These are phyloP conservation scores for Eutypa lata DNA, from an alignment of 2,329 filamentous ascomycete species.

Conservation along the genomic window DNA sequence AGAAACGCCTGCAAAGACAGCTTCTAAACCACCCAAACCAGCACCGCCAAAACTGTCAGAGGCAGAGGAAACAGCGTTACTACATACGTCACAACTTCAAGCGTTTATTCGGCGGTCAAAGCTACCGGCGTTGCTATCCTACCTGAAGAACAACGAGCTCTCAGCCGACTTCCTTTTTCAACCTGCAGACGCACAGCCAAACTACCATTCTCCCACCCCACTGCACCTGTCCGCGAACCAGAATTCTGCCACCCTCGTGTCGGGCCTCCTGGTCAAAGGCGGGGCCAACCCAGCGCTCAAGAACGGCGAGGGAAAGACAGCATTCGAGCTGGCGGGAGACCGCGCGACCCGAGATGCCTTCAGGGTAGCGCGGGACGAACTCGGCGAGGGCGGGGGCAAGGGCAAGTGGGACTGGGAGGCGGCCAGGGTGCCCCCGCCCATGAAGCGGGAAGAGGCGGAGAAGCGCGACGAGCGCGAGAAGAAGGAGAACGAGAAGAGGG, in stretches of 20 bases:
- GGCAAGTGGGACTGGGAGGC: slow-evolving; percentile 72
- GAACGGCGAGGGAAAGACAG: slow-evolving; percentile 75
- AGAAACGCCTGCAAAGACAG: slow-evolving; percentile 35
- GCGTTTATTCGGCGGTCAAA: slow-evolving; percentile 87
- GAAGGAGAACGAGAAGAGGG: slow-evolving; percentile 63
- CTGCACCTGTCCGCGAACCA: slow-evolving; percentile 83
- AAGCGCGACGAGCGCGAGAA: slow-evolving; percentile 67
- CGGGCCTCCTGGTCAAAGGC: slow-evolving; percentile 71
- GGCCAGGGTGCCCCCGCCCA: slow-evolving; percentile 66
- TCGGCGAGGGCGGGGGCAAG: slow-evolving; percentile 75
- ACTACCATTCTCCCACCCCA: slow-evolving; percentile 77
- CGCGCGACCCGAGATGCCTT: slow-evolving; percentile 86
- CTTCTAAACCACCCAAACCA: slow-evolving; percentile 46
- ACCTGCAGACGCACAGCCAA: slow-evolving; percentile 61
- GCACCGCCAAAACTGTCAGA: slow-evolving; percentile 67
- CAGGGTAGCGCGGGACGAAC: slow-evolving; percentile 76
- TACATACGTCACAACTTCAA: slow-evolving; percentile 88
- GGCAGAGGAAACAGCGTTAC: slow-evolving; percentile 75
- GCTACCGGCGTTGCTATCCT: slow-evolving; percentile 79
- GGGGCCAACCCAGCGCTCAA: slow-evolving; percentile 68
- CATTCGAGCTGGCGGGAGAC: slow-evolving; percentile 87
- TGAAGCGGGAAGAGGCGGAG: slow-evolving; percentile 71
- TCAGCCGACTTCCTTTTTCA: slow-evolving; percentile 71
- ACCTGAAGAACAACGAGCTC: slow-evolving; percentile 74
- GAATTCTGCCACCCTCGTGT: slow-evolving; percentile 74